Evolutionary conservation across 805 yeast species (phyloP), one percentile per base, ranked within the genome.

Genomic region (Kuraishia capsulata): DNA sequence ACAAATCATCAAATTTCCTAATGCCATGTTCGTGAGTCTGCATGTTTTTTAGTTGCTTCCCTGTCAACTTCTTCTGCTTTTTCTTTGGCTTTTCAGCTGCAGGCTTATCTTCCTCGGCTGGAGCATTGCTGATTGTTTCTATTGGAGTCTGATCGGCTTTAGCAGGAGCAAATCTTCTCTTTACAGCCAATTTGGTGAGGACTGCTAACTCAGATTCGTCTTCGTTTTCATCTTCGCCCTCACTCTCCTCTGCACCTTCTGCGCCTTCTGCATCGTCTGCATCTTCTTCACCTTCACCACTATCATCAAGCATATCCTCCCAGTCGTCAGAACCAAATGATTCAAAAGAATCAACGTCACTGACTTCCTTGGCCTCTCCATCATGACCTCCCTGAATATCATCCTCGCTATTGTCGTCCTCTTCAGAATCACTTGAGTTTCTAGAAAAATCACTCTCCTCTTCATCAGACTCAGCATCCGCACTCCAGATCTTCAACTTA

Each of bases 1-100:
- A 78, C 37, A 78, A 56, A 41, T 69, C 88, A 6, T 78, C 87
- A 49, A 81, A 81, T 46, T 62, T 73, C 31, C 70, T 63, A 38
- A 81, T 79, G 0, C 86, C 86, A 45, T 78, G 84, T 40, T 73
- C 79, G 38, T 71, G 76, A 24, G 65, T 65, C 34, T 69, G 77
- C 41, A 62, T 44, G 38, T 72, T 73, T 33, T 61, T 57, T 32
- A 71, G 46, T 44, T 72, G 77, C 43, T 72, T 72, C 13, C 69
- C 57, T 3, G 65, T 50, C 37, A 67, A 41, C 21, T 57, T 52
- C 30, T 52, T 13, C 13, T 28, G 9, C 17, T 28, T 28, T 19
- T 33, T 23, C 28, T 33, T 20, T 6, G 35, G 28, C 19, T 31
- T 31, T 11, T 33, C 35, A 14, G 34, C 14, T 18, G 18, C 19